Percentiles rank a stretch among this genome's conserved stretches.
These are phyloP conservation scores for Aspergillus olivimuriae DNA, from an alignment of 495 filamentous ascomycete genomes.

Conservation along the genomic window DNA sequence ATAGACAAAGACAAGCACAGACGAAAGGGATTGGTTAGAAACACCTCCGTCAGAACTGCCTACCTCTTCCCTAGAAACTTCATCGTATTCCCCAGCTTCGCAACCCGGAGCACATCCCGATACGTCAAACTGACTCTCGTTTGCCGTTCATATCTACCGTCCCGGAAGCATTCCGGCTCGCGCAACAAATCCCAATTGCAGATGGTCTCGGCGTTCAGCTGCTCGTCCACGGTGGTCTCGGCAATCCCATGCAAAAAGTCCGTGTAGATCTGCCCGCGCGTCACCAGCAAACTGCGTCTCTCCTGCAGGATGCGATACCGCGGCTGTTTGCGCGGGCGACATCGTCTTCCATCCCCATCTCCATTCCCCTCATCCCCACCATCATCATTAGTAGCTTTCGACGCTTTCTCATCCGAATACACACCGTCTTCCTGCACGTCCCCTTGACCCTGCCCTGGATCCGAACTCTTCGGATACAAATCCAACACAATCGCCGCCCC, in stretches of 20 bases:
- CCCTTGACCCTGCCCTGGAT: conserved; percentile 15
- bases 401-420: no score
- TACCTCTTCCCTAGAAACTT: conserved; percentile 43
- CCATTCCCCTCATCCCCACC: conserved; percentile 26
- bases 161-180: conserved; percentile 46
- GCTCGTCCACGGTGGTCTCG: conserved; percentile 51
- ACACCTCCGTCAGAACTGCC: neutral
- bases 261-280: conserved; percentile 59
- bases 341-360: no score
- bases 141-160: conserved; percentile 54
- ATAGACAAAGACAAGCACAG: no score
- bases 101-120: conserved; percentile 85
- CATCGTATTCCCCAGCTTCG: conserved; percentile 62
- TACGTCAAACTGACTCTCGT: conserved; percentile 85
- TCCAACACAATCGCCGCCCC: conserved; percentile 73
- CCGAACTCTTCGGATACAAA: conserved; percentile 58
- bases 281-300: conserved; percentile 74
- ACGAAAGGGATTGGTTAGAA: neutral
- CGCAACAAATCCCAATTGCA: conserved; percentile 81
- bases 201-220: conserved; percentile 55
- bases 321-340: no score
- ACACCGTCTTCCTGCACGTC: neutral
- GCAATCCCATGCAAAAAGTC: conserved; percentile 73
- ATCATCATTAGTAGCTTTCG: neutral
- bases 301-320: conserved; percentile 78